Percentiles rank a stretch among this genome's conserved stretches.
These are phyloP conservation scores for Claviceps humidiphila DNA, from an alignment of 2,329 filamentous ascomycete species.

Conservation along the genomic window DNA sequence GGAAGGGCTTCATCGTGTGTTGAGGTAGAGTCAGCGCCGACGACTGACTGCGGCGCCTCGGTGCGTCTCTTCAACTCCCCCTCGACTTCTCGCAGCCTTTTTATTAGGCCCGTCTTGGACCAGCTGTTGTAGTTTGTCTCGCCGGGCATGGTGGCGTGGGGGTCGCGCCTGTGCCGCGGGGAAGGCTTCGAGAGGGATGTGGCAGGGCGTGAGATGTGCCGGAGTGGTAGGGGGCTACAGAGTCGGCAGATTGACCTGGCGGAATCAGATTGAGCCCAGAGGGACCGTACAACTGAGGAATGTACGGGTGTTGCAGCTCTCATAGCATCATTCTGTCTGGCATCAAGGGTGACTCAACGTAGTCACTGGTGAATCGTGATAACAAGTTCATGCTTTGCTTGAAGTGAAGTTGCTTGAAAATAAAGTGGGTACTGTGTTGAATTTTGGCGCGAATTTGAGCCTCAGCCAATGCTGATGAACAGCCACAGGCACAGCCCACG, in stretches of 20 bases:
- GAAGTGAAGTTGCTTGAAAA: not conserved
- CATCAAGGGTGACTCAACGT: not conserved
- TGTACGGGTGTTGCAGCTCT: constrained; percentile 10
- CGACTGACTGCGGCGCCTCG: constrained; percentile 13
- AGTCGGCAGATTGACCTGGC: constrained; percentile 10
- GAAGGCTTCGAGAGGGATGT: constrained; percentile 7
- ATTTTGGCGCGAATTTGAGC: not conserved
- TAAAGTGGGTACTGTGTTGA: not conserved
- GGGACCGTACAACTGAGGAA: constrained; percentile 14
- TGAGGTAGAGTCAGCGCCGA: constrained; percentile 10
- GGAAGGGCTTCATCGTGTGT: not conserved
- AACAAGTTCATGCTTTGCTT: too few relatives aligned
- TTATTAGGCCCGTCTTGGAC: constrained; percentile 55
- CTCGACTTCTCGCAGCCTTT: constrained; percentile 56
- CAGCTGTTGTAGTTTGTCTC: constrained; percentile 46
- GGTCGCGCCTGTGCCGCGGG: not conserved
- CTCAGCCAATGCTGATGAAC: too few relatives aligned
- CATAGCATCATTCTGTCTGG: not conserved
- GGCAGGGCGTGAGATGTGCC: constrained; percentile 1
- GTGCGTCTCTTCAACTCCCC: constrained; percentile 41
- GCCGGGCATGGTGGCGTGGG: constrained; percentile 16
- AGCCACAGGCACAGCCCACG: too few relatives aligned
- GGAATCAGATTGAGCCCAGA: constrained; percentile 14
- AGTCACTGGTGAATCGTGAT: not conserved
- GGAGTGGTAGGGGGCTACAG: constrained; percentile 1